Percentiles rank a stretch among this genome's conserved stretches.
Evolutionary conservation across 768 basidiomycete species (phyloP).

Genomic region (Boletellus ananas): DNA sequence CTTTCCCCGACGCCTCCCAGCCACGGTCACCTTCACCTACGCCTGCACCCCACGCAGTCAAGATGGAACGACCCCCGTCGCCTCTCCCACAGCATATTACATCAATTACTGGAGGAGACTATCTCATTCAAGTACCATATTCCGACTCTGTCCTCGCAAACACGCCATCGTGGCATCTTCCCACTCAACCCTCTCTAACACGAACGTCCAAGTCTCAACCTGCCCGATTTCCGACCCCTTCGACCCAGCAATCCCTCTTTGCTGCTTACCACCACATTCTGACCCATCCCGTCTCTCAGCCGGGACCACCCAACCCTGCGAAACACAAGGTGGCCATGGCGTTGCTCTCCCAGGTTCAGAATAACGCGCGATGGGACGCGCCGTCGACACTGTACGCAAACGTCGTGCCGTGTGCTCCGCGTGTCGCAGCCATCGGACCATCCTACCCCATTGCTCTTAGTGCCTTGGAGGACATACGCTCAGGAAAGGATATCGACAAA

Average conservation of each 20-base stretch:
- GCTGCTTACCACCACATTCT: slow-evolving; percentile 75
- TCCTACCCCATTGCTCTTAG: slow-evolving; percentile 53
- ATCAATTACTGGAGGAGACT: slow-evolving; percentile 54
- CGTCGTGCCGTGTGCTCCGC: slow-evolving; percentile 56
- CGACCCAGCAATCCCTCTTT: slow-evolving; percentile 60
- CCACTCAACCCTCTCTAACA: slow-evolving; percentile 34
- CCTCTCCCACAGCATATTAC: slow-evolving; percentile 43
- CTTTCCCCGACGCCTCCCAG: slow-evolving; percentile 30
- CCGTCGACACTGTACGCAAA: slow-evolving; percentile 62
- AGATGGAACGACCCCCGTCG: slow-evolving; percentile 34
- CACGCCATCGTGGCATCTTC: slow-evolving; percentile 68
- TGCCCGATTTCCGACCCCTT: slow-evolving; percentile 44
- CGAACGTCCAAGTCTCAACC: slow-evolving; percentile 18
- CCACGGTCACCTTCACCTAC: slow-evolving; percentile 35
- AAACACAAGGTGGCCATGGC: slow-evolving; percentile 77
- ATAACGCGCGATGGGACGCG: slow-evolving; percentile 61
- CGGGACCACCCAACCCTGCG: slow-evolving; percentile 50
- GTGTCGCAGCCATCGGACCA: slow-evolving; percentile 60
- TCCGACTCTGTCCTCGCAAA: slow-evolving; percentile 65
- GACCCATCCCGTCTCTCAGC: slow-evolving; percentile 58
- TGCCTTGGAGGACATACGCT: slow-evolving; percentile 30
- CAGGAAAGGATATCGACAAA: slow-evolving; percentile 45
- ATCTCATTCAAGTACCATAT: slow-evolving; percentile 69
- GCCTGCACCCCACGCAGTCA: slow-evolving; percentile 31
- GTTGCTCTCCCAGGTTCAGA: slow-evolving; percentile 55